These are phyloP conservation scores for Miamiensis avidus DNA, from an alignment of 169 alveolate species.

Conservation along the genomic window DNA sequence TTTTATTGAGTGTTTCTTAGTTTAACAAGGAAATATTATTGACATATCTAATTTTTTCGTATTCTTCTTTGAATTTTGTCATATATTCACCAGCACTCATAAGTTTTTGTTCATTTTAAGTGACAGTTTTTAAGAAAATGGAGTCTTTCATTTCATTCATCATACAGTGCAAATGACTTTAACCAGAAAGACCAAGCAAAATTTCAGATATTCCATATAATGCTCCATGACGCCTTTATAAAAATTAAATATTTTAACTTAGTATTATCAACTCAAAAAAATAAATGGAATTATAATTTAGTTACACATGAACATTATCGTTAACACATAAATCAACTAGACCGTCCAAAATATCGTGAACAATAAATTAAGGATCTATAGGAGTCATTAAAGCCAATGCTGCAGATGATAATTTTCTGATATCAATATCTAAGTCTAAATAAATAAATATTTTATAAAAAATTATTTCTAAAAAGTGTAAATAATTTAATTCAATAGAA, in stretches of 20 bases:
- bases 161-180: constrained; percentile 42
- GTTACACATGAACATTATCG: constrained; percentile 47
- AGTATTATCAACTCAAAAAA: background rate
- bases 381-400: constrained; percentile 69
- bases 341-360: constrained; percentile 52
- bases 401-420: constrained; percentile 75
- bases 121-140: constrained; percentile 55
- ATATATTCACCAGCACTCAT: constrained; percentile 71
- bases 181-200: constrained; percentile 75
- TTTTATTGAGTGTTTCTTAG: constrained; percentile 40
- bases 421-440: constrained; percentile 68
- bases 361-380: constrained; percentile 66
- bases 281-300: background rate
- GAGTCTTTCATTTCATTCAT: constrained; percentile 60
- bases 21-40: constrained; percentile 46
- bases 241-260: constrained; percentile 5
- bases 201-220: constrained; percentile 78
- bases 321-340: constrained; percentile 44
- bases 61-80: constrained; percentile 57
- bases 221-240: constrained; percentile 78
- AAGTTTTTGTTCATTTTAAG: constrained; percentile 67
- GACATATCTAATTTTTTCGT: constrained; percentile 48
- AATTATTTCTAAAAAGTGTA: background rate
- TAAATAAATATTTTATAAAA: too few species aligned
- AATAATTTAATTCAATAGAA: too few species aligned